Evolutionary conservation across 2,329 filamentous ascomycete species (phyloP), one percentile per base, ranked within the genome.

Genomic region (Rosellinia necatrix): DNA sequence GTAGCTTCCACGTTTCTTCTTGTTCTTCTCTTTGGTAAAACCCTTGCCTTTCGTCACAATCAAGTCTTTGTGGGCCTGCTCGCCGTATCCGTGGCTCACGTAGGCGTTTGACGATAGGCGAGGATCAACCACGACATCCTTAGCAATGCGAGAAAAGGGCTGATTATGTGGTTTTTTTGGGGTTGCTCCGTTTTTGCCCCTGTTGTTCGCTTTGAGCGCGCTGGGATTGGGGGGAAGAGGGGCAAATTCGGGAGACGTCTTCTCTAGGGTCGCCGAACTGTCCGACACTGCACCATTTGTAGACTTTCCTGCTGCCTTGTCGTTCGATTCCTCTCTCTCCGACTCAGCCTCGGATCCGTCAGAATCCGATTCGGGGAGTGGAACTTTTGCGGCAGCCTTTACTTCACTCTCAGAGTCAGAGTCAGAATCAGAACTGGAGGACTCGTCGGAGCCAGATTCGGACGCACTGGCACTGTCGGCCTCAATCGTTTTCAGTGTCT

Each of bases 1-100:
- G 81, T 96, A 99, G 64, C 88, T 91, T 47, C 94, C 94, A 66
- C 86, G 82, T 82, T 92, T 92, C 83, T 92, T 94, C 82, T 99
- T 99, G 78, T 99, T 99, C 86, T 99, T 99, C 80, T 97, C 94
- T 81, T 99, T 99, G 58, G 93, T 97, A 76, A 99, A 99, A 3
- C 91, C 92, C 78, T 97, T 97, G 68, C 94, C 94, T 72, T 89
- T 91, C 27, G 93, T 97, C 34, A 96, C 84, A 44, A 92, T 90
- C 61, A 99, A 78, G 71, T 97, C 92, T 64, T 91, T 84, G 70
- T 92, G 90, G 7, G 96, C 96, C 65, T 86, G 86, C 66, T 94
- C 88, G 21, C 92, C 93, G 75, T 97, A 99, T 61, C 89, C 87
- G 72, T 97, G 91, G 19, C 86, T 81, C 9, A 91, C 81, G 71